These are phyloP conservation scores for Zymoseptoria tritici DNA, from an alignment of 2,329 filamentous ascomycete species.

Conservation along the genomic window DNA sequence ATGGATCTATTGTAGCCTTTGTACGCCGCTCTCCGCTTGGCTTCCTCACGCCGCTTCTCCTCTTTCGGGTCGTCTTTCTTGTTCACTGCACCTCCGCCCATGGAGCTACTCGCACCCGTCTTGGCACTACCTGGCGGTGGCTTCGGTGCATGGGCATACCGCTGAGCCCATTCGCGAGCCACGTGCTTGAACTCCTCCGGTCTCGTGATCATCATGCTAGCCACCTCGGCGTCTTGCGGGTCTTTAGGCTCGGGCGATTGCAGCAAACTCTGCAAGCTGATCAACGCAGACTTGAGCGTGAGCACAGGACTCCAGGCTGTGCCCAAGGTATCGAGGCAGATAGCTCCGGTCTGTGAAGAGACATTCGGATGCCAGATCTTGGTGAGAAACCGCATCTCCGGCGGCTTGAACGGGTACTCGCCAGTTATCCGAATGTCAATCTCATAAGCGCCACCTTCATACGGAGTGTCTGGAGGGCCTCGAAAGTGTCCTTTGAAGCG, in stretches of 20 bases:
- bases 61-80: conserved; percentile 36
- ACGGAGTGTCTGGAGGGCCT: conserved; percentile 87
- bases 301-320: conserved; percentile 91
- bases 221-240: conserved; percentile 93
- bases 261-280: conserved; percentile 88
- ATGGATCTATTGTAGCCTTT: conserved; percentile 79
- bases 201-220: conserved; percentile 74
- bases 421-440: conserved; percentile 82
- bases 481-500: conserved; percentile 76
- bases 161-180: conserved; percentile 85
- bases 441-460: conserved; percentile 73
- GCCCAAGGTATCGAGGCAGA: conserved; percentile 88
- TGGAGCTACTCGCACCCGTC: conserved; percentile 21
- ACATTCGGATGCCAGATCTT: conserved; percentile 97
- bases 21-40: conserved; percentile 50
- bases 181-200: conserved; percentile 72
- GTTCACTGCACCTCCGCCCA: conserved; percentile 2
- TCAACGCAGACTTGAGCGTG: conserved; percentile 89
- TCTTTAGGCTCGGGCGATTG: conserved; percentile 92
- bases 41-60: conserved; percentile 49
- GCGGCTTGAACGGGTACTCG: conserved; percentile 89
- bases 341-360: conserved; percentile 72
- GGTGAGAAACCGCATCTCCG: conserved; percentile 83
- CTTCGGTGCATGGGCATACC: conserved; percentile 69
- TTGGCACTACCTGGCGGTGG: conserved; percentile 43